Conservation (phyloP, 805 yeast species). For the Tetrapisispora iriomotensis region DNA sequence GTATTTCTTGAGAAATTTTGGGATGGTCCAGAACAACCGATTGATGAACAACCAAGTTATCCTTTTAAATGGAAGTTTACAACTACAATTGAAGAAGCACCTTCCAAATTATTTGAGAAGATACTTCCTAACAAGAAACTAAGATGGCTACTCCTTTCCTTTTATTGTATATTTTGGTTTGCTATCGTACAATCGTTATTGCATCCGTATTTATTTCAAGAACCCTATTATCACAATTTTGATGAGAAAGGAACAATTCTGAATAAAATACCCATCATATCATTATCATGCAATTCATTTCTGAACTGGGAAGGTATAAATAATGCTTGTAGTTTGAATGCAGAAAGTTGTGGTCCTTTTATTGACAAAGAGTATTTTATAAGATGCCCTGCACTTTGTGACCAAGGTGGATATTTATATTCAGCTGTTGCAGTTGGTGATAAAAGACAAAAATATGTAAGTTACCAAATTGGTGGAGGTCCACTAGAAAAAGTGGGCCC, state of each 20-base stretch:
- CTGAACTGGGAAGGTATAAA: constrained; percentile 69
- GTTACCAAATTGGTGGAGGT: constrained; percentile 75
- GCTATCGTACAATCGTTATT: constrained; percentile 31
- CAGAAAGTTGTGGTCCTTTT: constrained; percentile 44
- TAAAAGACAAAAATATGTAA: constrained; percentile 54
- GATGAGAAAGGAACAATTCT: constrained; percentile 8
- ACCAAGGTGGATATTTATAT: constrained; percentile 64
- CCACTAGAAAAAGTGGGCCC: constrained; percentile 13
- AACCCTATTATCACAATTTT: constrained; percentile 29
- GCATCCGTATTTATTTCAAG: constrained; percentile 37
- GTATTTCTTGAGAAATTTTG: constrained; percentile 32
- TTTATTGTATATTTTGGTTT: constrained; percentile 42
- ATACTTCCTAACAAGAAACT: constrained; percentile 21
- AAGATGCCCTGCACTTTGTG: constrained; percentile 86
- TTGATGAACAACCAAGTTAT: constrained; percentile 40
- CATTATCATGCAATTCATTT: constrained; percentile 31
- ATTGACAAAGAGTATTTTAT: constrained; percentile 40
- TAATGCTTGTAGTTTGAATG: constrained; percentile 66
- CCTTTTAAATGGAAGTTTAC: constrained; percentile 14
- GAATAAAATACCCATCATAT: constrained; percentile 26
- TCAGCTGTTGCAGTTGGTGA: constrained; percentile 68
- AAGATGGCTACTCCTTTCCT: constrained; percentile 26
- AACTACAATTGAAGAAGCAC: constrained; percentile 35
- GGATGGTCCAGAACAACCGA: constrained; percentile 45
- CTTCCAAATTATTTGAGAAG: constrained; percentile 28